A percentile compares a stretch with the other conserved stretches of the same genome.
Evolutionary conservation across 2,329 filamentous ascomycete genomes (phyloP).

Genomic region (Fusarium sp.): DNA sequence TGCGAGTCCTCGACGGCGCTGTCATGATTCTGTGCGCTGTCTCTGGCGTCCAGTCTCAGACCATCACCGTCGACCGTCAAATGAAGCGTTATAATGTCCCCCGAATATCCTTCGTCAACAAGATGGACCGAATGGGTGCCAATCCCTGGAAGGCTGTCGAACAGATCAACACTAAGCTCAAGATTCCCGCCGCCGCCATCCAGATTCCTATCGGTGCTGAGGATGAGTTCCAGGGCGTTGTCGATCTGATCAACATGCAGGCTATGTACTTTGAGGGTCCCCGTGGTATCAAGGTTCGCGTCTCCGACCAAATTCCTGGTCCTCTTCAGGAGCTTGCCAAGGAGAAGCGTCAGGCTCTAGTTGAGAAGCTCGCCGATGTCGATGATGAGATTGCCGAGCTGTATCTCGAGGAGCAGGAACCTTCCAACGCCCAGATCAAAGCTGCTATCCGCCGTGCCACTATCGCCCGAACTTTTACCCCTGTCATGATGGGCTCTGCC

Average conservation of each 20-base stretch:
- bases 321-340: slow-evolving; percentile 79
- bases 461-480: slow-evolving; percentile 88
- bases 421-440: slow-evolving; percentile 85
- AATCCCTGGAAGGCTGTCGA: slow-evolving; percentile 98
- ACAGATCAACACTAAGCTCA: slow-evolving; percentile 96
- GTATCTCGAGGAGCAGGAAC: slow-evolving; percentile 87
- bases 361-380: slow-evolving; percentile 96
- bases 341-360: slow-evolving; percentile 85
- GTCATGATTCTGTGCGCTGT: slow-evolving; percentile 99
- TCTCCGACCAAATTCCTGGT: slow-evolving; percentile 84
- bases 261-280: slow-evolving; percentile 91
- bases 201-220: slow-evolving; percentile 95
- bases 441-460: slow-evolving; percentile 91
- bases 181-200: slow-evolving; percentile 89
- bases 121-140: slow-evolving; percentile 99
- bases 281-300: slow-evolving; percentile 80
- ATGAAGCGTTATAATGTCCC: slow-evolving; percentile 99
- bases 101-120: slow-evolving; percentile 96
- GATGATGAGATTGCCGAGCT: slow-evolving; percentile 98
- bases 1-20: slow-evolving; percentile 94
- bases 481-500: slow-evolving; percentile 96
- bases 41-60: slow-evolving; percentile 96
- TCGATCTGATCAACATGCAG: slow-evolving; percentile 93
- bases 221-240: slow-evolving; percentile 90
- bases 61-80: slow-evolving; percentile 96